Base-by-base conservation (phyloP, 1,139 yeast species). In the Kazachstania sp. region DNA sequence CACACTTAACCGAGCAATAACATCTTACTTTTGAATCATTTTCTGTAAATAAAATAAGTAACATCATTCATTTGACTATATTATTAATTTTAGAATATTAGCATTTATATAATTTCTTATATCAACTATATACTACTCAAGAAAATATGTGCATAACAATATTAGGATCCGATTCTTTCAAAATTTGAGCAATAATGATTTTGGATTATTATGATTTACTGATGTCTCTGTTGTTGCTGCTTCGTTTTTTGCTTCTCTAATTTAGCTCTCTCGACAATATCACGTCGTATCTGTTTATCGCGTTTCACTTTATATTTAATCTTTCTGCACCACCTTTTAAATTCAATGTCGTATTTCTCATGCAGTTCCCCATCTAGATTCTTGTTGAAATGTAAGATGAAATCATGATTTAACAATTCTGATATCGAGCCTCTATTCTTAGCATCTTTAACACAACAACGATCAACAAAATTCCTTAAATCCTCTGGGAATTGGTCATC, bases 371-470 rank as follows among this genome's bases (percentile, higher is more conserved):
- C 13, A 20, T 45, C 45, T 13, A 5, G 9, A 16, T 41, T 39
- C 19, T 53, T 46, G 36, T 54, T 56, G 43, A 61, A 57, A 41
- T 53, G 55, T 20, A 47, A 29, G 18, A 67, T 59, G 42, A 65
- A 65, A 23, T 54, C 59, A 49, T 67, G 68, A 35, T 56, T 49
- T 45, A 79, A 63, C 31, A 84, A 66, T 45, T 81, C 83, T 63
- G 76, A 72, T 0, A 88, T 86, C 1, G 80, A 72, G 41, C 80
- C 78, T 42, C 95, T 70, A 48, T 72, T 71, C 12, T 72, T 70
- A 49, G 82, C 87, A 54, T 82, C 84, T 59, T 81, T 81, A 12
- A 63, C 53, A 60, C 88, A 72, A 60, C 95, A 86, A 45, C 73
- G 69, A 56, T 80, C 79, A 30, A 87, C 80, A 60, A 87, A 86